Percentiles rank a stretch among this genome's conserved stretches.
These are phyloP conservation scores for Tricholoma furcatifolium DNA, from an alignment of 768 basidiomycete genomes.

Conservation along the genomic window DNA sequence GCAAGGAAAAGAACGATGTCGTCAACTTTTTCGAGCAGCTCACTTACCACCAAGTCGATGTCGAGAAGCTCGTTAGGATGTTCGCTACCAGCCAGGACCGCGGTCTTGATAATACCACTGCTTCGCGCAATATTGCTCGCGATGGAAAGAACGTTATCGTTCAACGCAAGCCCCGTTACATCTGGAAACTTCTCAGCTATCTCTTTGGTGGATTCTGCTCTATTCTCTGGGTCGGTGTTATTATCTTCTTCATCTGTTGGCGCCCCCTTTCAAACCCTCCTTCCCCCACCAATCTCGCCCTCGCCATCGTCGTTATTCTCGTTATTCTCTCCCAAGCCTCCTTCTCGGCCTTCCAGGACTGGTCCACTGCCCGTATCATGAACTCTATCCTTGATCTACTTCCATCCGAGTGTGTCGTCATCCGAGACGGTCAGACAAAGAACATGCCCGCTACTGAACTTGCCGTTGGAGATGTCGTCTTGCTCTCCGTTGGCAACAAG, in stretches of 20 bases:
- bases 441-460: slow-evolving; percentile 15
- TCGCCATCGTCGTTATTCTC: slow-evolving; percentile 15
- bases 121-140: slow-evolving; percentile 14
- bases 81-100: slow-evolving; percentile 11
- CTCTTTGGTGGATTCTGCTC: slow-evolving; percentile 21
- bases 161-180: slow-evolving; percentile 15
- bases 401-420: slow-evolving; percentile 17
- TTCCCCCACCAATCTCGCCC: slow-evolving; percentile 18
- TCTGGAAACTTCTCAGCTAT: slow-evolving; percentile 16
- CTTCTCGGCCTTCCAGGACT: slow-evolving; percentile 16
- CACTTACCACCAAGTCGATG: slow-evolving; percentile 11
- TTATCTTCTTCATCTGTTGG: slow-evolving; percentile 20
- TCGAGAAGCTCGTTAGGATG: slow-evolving; percentile 12
- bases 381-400: slow-evolving; percentile 19
- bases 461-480: slow-evolving; percentile 16
- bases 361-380: slow-evolving; percentile 19
- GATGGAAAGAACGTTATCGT: slow-evolving; percentile 18
- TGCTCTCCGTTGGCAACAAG: slow-evolving; percentile 17
- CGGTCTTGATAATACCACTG: slow-evolving; percentile 14
- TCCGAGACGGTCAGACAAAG: slow-evolving; percentile 14
- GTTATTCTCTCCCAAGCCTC: slow-evolving; percentile 15
- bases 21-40: slow-evolving; percentile 17
- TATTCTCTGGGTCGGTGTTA: slow-evolving; percentile 18
- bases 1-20: slow-evolving; percentile 9
- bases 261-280: slow-evolving; percentile 9